Evolutionary conservation across 2,329 filamentous ascomycete species (phyloP), one percentile per base, ranked within the genome.

Genomic region (Helicocarpus griseus): DNA sequence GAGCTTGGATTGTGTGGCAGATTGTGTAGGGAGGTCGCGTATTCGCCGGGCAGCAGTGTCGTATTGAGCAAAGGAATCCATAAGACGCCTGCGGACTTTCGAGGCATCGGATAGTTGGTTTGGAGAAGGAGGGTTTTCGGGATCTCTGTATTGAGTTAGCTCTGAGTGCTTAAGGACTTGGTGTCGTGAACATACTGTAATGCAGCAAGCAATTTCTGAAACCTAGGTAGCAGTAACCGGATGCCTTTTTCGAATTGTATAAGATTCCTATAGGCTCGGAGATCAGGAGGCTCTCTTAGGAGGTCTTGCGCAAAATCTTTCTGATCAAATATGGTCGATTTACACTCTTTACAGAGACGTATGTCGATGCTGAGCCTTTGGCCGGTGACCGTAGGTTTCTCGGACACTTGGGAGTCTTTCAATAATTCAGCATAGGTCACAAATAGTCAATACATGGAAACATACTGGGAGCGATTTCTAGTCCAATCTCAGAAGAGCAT

Each of bases 281-380:
- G 83, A 60, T 91, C 86, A 2, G 85, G 77, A 0, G 87, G 84
- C 56, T 83, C 85, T 48, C 80, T 75, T 1, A 77, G 71, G 3
- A 89, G 67, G 8, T 89, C 86, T 7, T 81, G 79, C 22, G 80
- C 74, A 63, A 95, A 95, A 63, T 95, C 89, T 35, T 84, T 80
- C 60, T 85, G 84, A 48, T 79, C 79, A 66, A 87, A 88, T 19
- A 87, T 69, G 0, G 80, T 87, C 29, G 78, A 71, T 57, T 79
- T 89, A 73, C 93, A 98, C 52, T 94, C 89, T 61, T 85, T 86
- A 69, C 93, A 98, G 79, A 98, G 91, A 39, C 93, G 82, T 14
- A 98, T 75, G 63, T 95, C 88, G 40, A 97, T 70, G 50, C 80
- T 82, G 39, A 94, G 67, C 55, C 83, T 78, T 57, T 60, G 74